Conservation (phyloP, 441 rosid genomes). For the Populus hybrid region DNA sequence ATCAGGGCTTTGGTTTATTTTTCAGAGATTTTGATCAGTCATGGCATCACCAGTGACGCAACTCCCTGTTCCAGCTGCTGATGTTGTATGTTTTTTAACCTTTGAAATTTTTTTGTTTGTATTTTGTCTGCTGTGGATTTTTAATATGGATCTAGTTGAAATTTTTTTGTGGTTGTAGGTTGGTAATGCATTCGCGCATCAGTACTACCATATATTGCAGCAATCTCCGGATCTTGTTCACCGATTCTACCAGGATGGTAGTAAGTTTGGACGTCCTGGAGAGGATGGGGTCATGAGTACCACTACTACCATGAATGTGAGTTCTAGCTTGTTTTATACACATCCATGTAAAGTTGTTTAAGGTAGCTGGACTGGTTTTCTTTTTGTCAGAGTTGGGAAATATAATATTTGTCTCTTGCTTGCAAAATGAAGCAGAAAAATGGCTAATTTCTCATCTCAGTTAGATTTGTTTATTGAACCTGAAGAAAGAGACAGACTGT, state of each 20-base stretch:
- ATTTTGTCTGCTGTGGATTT: not conserved
- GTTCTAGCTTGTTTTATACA: not conserved
- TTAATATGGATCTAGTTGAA: not conserved
- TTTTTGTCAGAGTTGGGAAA: no score
- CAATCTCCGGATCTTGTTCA: slow-evolving; percentile 69
- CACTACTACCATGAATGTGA: slow-evolving; percentile 68
- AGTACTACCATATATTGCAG: slow-evolving; percentile 70
- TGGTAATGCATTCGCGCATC: slow-evolving; percentile 75
- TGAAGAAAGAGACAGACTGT: no score
- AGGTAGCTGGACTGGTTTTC: not conserved
- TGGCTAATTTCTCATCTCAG: no score
- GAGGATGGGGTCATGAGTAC: slow-evolving; percentile 52
- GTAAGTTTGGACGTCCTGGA: slow-evolving; percentile 72
- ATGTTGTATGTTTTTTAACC: slow-evolving; percentile 42
- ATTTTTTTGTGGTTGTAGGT: slow-evolving; percentile 44
- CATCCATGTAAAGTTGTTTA: not conserved
- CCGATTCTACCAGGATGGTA: slow-evolving; percentile 73
- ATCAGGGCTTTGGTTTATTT: slow-evolving; percentile 8
- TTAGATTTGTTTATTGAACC: no score
- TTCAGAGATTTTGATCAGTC: slow-evolving; percentile 20
- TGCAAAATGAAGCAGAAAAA: no score
- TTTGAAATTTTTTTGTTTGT: not conserved
- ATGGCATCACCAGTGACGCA: slow-evolving; percentile 51
- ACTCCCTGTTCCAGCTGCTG: slow-evolving; percentile 40
- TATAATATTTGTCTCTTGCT: no score